These are phyloP conservation scores for Mrakia hoshinonis DNA, from an alignment of 768 basidiomycete species.

Conservation along the genomic window DNA sequence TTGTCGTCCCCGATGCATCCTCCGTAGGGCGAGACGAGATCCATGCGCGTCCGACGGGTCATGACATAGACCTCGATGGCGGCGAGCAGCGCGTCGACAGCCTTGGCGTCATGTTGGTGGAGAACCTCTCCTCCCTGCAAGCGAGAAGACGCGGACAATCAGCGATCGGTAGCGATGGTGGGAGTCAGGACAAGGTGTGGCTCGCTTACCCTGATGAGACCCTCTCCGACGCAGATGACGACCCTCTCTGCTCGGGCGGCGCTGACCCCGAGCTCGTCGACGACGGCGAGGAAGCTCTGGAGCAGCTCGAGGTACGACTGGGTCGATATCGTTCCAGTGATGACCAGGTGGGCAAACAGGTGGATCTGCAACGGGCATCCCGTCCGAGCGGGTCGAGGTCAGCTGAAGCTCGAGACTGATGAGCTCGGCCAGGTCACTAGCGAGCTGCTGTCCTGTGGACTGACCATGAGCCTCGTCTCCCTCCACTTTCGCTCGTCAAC, in stretches of 20 bases:
- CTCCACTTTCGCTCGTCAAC: constrained; percentile 86
- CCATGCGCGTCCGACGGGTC: constrained; percentile 49
- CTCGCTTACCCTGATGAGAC: constrained; percentile 33
- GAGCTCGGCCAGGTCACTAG: background rate
- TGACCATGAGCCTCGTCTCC: constrained; percentile 57
- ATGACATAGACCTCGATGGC: constrained; percentile 58
- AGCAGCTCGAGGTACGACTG: constrained; percentile 73
- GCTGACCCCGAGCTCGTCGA: constrained; percentile 83
- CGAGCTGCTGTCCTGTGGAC: background rate
- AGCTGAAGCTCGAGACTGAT: background rate
- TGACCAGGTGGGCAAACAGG: constrained; percentile 80
- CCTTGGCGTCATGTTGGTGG: constrained; percentile 53
- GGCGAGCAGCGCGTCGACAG: constrained; percentile 58
- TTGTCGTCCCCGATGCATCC: background rate
- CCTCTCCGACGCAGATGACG: constrained; percentile 38
- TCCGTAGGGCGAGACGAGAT: constrained; percentile 25
- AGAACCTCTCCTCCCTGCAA: constrained; percentile 60
- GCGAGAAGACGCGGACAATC: background rate
- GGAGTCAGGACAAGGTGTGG: background rate
- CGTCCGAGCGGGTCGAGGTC: background rate
- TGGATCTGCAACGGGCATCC: constrained; percentile 56
- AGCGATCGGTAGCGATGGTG: background rate
- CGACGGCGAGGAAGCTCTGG: constrained; percentile 71
- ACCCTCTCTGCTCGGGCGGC: constrained; percentile 38
- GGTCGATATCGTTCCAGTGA: constrained; percentile 58